Base-by-base conservation (phyloP, 164 flowering plant genomes). In the Amborella trichopoda region DNA sequence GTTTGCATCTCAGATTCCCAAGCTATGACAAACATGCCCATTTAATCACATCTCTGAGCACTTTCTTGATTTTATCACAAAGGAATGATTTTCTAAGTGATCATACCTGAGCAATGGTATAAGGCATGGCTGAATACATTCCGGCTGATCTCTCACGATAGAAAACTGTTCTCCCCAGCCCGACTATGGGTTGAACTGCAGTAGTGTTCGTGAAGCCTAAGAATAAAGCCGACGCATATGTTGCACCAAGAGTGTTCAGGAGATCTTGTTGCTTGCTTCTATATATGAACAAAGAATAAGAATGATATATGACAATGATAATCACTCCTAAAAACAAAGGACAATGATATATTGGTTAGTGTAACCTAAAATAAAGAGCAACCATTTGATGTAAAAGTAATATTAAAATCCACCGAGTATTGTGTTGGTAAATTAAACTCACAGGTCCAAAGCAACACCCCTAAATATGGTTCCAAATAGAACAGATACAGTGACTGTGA, bases 91-190 rank as follows among this genome's bases (percentile, higher is more conserved):
- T 9, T 40, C 27, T 19, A 11, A 11, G 13, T 48, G 40, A 34
- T 20, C 22, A 23, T 25, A 83, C 97, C 85, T 85, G 95, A 52
- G 91, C 76, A 44, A 86, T 58, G 36, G 91, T 94, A 59, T 85
- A 86, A 27, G 97, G 95, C 32, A 90, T 43, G 14, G 94, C 79
- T 1, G 91, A 85, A 60, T 86, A 90, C 97, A 90, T 86, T 39
- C 94, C 91, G 1, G 94, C 91, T 16, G 94, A 84, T 60, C 73
- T 61, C 63, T 90, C 95, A 26, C 95, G 59, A 52, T 90, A 85
- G 43, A 81, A 85, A 13, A 86, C 94, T 0, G 81, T 78, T 65
- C 97, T 74, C 59, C 83, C 97, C 1, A 73, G 26, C n/a, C 79
- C 73, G 8, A 85, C 88, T 9, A 85, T 46, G 2, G 95, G 95